These are phyloP conservation scores for Petasospora fabianii DNA, from an alignment of 1,139 yeast genomes.

Conservation along the genomic window DNA sequence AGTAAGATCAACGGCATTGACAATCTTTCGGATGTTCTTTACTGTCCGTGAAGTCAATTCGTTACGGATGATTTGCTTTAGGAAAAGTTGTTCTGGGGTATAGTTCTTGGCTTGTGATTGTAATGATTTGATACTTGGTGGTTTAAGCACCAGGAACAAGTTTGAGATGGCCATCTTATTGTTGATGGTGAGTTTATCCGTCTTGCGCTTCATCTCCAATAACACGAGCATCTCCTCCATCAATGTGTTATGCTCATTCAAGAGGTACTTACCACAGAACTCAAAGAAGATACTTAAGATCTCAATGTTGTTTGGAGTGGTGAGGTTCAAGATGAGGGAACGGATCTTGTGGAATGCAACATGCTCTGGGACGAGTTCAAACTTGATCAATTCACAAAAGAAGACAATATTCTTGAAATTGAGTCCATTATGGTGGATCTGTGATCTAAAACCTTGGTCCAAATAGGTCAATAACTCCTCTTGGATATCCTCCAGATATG, in stretches of 20 bases:
- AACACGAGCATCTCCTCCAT: slow-evolving; percentile 64
- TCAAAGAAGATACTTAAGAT: slow-evolving; percentile 66
- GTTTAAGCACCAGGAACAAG: slow-evolving; percentile 56
- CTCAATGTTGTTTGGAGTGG: slow-evolving; percentile 59
- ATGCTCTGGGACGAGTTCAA: slow-evolving; percentile 68
- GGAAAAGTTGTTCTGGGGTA: slow-evolving; percentile 45
- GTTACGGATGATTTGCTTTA: slow-evolving; percentile 45
- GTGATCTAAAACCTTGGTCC: slow-evolving; percentile 60
- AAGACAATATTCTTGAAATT: slow-evolving; percentile 58
- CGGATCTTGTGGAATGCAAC: slow-evolving; percentile 70
- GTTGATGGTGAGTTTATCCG: slow-evolving; percentile 48
- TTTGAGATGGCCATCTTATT: slow-evolving; percentile 60
- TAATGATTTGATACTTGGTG: slow-evolving; percentile 43
- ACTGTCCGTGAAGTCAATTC: slow-evolving; percentile 45
- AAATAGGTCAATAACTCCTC: slow-evolving; percentile 52
- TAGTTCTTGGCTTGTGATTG: slow-evolving; percentile 24
- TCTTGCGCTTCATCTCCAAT: slow-evolving; percentile 48
- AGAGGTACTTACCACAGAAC: slow-evolving; percentile 64
- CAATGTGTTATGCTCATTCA: slow-evolving; percentile 53
- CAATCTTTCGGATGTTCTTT: slow-evolving; percentile 35
- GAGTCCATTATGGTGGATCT: slow-evolving; percentile 48
- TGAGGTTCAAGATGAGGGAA: slow-evolving; percentile 48
- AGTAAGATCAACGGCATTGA: slow-evolving; percentile 47
- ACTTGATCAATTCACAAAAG: slow-evolving; percentile 74
- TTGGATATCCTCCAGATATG: slow-evolving; percentile 48